phyloP scores from a whole-genome alignment of 345 rosid species.

The Melaleuca quinquenervia region DNA sequence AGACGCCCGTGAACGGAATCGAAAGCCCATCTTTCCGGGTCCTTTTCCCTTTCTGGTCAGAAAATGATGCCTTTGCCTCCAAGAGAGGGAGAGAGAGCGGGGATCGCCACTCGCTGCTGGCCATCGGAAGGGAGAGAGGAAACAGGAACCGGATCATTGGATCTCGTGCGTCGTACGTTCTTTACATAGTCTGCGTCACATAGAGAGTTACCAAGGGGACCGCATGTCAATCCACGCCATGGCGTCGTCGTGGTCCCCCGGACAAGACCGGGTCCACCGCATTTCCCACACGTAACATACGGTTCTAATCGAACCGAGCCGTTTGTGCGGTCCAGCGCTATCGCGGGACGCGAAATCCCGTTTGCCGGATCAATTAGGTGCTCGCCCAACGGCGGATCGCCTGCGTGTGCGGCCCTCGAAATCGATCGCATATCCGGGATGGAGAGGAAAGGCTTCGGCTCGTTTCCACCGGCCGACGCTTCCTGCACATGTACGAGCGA shows the following conservation, averaged over 20 bases:
- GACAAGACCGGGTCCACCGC: too few species aligned
- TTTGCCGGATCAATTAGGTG: too few species aligned
- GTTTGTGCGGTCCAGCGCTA: too few species aligned
- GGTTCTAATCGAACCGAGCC: too few species aligned
- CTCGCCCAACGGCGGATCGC: too few species aligned
- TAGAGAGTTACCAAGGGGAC: neutral
- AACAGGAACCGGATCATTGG: neutral
- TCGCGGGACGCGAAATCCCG: too few species aligned
- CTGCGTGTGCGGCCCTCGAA: too few species aligned
- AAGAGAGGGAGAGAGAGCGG: neutral
- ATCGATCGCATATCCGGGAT: too few species aligned
- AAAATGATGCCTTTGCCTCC: neutral
- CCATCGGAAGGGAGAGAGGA: neutral
- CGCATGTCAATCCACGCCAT: neutral
- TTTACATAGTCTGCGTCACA: accelerated
- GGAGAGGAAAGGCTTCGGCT: too few species aligned
- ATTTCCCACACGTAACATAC: too few species aligned
- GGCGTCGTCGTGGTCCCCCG: neutral
- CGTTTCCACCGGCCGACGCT: too few species aligned
- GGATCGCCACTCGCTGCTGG: neutral
- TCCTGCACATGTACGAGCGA: too few species aligned
- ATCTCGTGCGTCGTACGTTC: neutral
- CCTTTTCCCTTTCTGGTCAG: neutral
- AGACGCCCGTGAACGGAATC: neutral
- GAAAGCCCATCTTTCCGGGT: neutral